Conservation (phyloP, 805 yeast genomes). For the Torulaspora quercuum region DNA sequence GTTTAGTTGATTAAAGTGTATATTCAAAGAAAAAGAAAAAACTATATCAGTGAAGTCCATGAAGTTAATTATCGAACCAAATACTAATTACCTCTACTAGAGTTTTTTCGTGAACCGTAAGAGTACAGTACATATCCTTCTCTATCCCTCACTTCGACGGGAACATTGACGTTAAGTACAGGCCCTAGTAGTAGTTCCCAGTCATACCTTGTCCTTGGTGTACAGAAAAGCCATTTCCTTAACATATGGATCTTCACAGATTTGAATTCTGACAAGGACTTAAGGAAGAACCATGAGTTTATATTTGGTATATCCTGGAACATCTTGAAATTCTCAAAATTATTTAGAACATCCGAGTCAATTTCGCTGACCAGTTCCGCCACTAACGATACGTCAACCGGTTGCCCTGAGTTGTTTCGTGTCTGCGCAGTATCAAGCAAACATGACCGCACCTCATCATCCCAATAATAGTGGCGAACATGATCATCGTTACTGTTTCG, state of each 20-base stretch:
- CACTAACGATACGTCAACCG: neutral
- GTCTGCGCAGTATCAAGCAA: constrained; percentile 10
- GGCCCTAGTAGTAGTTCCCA: constrained; percentile 40
- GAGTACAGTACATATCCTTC: constrained; percentile 45
- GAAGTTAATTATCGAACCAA: too few species aligned
- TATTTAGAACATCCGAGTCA: constrained; percentile 23
- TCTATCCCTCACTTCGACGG: constrained; percentile 38
- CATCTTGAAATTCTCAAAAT: constrained; percentile 26
- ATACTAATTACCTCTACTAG: too few species aligned
- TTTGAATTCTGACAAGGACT: constrained; percentile 31
- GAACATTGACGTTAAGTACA: constrained; percentile 35
- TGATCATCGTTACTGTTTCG: constrained; percentile 2
- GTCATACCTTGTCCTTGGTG: constrained; percentile 38
- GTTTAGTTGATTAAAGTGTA: constrained; percentile 2
- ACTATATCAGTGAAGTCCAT: neutral
- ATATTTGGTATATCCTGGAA: constrained; percentile 38
- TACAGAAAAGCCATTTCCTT: constrained; percentile 38
- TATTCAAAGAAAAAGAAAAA: neutral
- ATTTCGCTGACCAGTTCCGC: constrained; percentile 11
- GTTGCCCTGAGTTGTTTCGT: constrained; percentile 3
- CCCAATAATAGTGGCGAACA: constrained; percentile 28
- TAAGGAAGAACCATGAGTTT: constrained; percentile 37
- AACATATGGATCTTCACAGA: constrained; percentile 39
- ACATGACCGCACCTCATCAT: constrained; percentile 25
- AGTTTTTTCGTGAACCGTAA: constrained; percentile 20